A percentile compares a stretch with the other conserved stretches of the same genome.
Conservation (phyloP, 1,139 yeast genomes). For the Nakaseomyces bracarensis region DNA sequence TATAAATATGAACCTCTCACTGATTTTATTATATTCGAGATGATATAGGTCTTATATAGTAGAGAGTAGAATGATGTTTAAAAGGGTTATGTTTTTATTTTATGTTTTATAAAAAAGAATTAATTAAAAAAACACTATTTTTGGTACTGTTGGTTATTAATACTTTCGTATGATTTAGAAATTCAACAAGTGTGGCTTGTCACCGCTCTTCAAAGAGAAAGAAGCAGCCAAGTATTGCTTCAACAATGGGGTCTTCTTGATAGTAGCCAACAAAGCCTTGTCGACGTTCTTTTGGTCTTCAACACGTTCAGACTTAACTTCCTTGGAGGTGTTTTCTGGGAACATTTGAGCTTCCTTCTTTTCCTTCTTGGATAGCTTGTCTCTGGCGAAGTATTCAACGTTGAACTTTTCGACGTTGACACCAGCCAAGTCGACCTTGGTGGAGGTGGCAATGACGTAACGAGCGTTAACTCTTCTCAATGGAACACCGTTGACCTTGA, state of each 20-base stretch:
- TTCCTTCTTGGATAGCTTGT: conserved; percentile 66
- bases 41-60: too few relatives aligned
- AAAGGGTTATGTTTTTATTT: conserved; percentile 5
- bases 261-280: conserved; percentile 85
- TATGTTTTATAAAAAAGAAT: conserved; percentile 5
- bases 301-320: conserved; percentile 85
- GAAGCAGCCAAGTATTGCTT: conserved; percentile 95
- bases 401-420: conserved; percentile 89
- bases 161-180: conserved; percentile 45
- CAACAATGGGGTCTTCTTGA: conserved; percentile 96
- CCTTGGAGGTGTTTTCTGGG: conserved; percentile 75
- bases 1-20: too few relatives aligned
- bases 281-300: conserved; percentile 98
- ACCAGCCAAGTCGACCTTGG: conserved; percentile 71
- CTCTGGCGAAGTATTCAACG: conserved; percentile 96
- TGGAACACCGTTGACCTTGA: conserved; percentile 99
- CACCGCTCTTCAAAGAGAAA: conserved; percentile 98
- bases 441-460: conserved; percentile 98
- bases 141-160: conserved; percentile 1
- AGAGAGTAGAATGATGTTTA: not conserved
- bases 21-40: too few relatives aligned
- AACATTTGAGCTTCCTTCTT: conserved; percentile 96
- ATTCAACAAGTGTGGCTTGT: conserved; percentile 97
- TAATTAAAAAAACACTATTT: conserved; percentile 4
- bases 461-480: conserved; percentile 98